phyloP scores from a whole-genome alignment of 75 land plant species.

The Selaginella tamariscina region DNA sequence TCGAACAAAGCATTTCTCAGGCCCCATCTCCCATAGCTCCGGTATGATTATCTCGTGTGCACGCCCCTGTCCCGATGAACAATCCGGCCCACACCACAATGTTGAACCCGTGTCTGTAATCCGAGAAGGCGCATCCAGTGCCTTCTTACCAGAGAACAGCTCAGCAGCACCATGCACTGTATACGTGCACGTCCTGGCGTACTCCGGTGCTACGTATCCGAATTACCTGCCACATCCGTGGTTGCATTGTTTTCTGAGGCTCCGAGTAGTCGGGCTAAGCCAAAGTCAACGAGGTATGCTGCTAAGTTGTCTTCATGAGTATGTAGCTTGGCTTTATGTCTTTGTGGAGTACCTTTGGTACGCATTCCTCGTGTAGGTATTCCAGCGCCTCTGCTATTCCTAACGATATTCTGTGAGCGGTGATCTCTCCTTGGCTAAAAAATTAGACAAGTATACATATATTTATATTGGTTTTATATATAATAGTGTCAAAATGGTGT shows the following conservation, averaged over 20 bases:
- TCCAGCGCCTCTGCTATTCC: constrained; percentile 59
- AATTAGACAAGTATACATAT: too few species aligned
- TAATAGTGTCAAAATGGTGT: too few species aligned
- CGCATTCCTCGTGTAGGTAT: constrained; percentile 66
- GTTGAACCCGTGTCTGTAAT: constrained; percentile 56
- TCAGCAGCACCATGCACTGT: constrained; percentile 81
- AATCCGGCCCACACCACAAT: constrained; percentile 68
- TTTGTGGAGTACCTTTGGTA: constrained; percentile 55
- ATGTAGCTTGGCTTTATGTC: constrained; percentile 89
- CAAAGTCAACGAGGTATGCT: constrained; percentile 77
- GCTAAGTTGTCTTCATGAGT: constrained; percentile 54
- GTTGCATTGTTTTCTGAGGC: constrained; percentile 68
- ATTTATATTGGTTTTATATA: too few species aligned
- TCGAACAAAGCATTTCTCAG: constrained; percentile 42
- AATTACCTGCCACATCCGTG: constrained; percentile 74
- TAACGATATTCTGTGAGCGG: constrained; percentile 60
- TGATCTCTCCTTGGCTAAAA: constrained; percentile 17
- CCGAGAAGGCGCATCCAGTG: constrained; percentile 61
- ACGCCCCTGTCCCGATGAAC: constrained; percentile 30
- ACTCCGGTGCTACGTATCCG: constrained; percentile 86
- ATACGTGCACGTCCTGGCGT: constrained; percentile 81
- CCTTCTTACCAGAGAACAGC: constrained; percentile 62
- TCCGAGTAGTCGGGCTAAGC: constrained; percentile 56
- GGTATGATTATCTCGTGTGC: constrained; percentile 43
- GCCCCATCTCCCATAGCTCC: constrained; percentile 55